Conservation (phyloP, 768 basidiomycete species). For the Tulasnella sp. region DNA sequence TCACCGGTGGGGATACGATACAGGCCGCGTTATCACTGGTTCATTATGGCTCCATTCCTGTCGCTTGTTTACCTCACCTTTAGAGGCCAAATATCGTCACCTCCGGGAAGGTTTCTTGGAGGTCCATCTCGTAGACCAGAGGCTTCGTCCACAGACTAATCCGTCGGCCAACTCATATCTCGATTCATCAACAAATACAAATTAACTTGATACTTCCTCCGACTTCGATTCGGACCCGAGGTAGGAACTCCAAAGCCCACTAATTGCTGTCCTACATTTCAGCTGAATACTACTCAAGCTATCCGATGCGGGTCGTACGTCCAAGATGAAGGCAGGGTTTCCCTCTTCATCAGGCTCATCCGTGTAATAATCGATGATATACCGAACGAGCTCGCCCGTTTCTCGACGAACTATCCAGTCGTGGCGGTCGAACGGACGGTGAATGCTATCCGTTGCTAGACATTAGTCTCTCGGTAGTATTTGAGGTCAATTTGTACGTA, state of each 20-base stretch:
- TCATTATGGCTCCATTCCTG: too few species aligned
- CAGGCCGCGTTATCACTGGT: too few species aligned
- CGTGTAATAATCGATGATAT: conserved; percentile 98
- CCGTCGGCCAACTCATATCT: not conserved
- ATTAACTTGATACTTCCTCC: not conserved
- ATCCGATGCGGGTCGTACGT: conserved; percentile 91
- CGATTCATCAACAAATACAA: not conserved
- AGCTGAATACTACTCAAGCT: conserved; percentile 53
- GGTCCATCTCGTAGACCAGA: too few species aligned
- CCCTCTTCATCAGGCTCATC: conserved; percentile 84
- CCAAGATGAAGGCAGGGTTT: conserved; percentile 87
- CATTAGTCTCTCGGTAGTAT: not conserved
- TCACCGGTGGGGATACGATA: too few species aligned
- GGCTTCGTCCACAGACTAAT: too few species aligned
- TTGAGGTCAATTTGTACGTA: conserved; percentile 35
- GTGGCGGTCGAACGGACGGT: conserved; percentile 94
- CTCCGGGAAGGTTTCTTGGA: too few species aligned
- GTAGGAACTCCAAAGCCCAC: not conserved
- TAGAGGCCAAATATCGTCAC: too few species aligned
- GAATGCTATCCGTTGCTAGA: conserved; percentile 46
- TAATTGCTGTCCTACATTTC: conserved; percentile 24
- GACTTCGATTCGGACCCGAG: not conserved
- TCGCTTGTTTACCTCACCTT: too few species aligned
- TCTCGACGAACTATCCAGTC: conserved; percentile 91
- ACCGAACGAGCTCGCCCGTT: conserved; percentile 73